Evolutionary conservation across 2,329 filamentous ascomycete species (phyloP).

Genomic region (Aspergillus ochraceus): DNA sequence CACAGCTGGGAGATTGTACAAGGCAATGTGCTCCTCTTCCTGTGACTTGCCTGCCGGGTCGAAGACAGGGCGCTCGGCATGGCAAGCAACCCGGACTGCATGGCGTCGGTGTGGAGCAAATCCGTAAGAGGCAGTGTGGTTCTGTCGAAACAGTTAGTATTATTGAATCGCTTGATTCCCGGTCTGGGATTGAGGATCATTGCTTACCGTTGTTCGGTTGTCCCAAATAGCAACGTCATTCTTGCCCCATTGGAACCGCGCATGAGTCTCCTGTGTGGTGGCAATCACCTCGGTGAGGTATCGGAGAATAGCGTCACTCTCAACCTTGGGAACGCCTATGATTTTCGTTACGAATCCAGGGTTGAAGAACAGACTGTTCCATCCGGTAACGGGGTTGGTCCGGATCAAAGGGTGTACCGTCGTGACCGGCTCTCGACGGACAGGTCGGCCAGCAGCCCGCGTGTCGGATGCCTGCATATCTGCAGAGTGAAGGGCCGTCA

Average conservation of each 20-base stretch:
- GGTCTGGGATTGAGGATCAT: background rate
- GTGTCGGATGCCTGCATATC: conserved; percentile 55
- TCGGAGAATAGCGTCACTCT: conserved; percentile 53
- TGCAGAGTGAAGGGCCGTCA: conserved; percentile 58
- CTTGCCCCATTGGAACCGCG: conserved; percentile 64
- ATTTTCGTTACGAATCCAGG: conserved; percentile 60
- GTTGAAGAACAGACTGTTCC: conserved; percentile 62
- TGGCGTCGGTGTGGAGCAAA: conserved; percentile 59
- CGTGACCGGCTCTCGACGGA: conserved; percentile 54
- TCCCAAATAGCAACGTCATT: conserved; percentile 70
- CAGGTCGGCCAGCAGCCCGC: conserved; percentile 50
- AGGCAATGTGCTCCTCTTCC: conserved; percentile 53
- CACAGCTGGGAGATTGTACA: conserved; percentile 50
- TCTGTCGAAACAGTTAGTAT: conserved; percentile 32
- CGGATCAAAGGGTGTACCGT: conserved; percentile 60
- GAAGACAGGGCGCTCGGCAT: conserved; percentile 50
- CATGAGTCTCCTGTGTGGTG: conserved; percentile 67
- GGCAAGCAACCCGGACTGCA: conserved; percentile 51
- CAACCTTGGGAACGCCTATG: conserved; percentile 58
- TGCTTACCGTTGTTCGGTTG: conserved; percentile 56
- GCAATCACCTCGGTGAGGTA: conserved; percentile 57
- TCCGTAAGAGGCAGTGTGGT: conserved; percentile 57
- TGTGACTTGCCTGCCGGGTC: conserved; percentile 50
- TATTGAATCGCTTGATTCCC: too few relatives aligned
- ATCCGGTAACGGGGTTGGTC: conserved; percentile 62